Evolutionary conservation across 139 green algal genomes (phyloP), one percentile per base, ranked within the genome.

Genomic region (Chlamydomonas eustigma): DNA sequence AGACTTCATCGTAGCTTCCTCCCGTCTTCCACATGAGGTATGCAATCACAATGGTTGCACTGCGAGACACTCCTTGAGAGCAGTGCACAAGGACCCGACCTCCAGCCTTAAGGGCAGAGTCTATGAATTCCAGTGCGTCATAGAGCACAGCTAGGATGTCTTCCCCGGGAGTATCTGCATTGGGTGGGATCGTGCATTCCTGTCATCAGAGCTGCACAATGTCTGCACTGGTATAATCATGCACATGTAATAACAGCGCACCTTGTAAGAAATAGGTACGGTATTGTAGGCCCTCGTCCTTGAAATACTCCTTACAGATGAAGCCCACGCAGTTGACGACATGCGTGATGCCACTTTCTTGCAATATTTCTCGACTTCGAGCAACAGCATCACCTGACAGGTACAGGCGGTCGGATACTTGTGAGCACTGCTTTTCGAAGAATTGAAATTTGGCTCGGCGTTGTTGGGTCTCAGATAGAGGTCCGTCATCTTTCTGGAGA

Each of bases 251-350:
- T n/a, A n/a, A n/a, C 30, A 71, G 24, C 79, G 4, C 44, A 96
- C 93, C 91, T 86, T 97, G 90, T 72, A 99, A 82, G 82, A 90
- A 97, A 4, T 98, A 83, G 12, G 89, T 94, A 67, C 89, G 86
- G 89, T 98, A 98, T 0, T 65, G 52, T 0, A 98, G 76, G 58
- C 94, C 84, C 68, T 97, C 88, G 5, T 85, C 78, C 63, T 90
- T 74, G 76, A 96, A 97, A 83, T 95, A 96, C 71, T 95, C 85
- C 22, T 88, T 86, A 76, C 93, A 96, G 8, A 97, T 83, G 67
- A 95, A 93, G 2, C 93, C 95, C 0, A 97, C 94, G 81, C 94
- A 98, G 84, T 99, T 99, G 35, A 99, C 77, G 2, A 99, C 88
- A 74, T 99, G 95, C 30, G 91, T 97, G 78, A 99, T 95, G 68